Base-by-base conservation (phyloP, 768 basidiomycete genomes). In the Suillus luteus region DNA sequence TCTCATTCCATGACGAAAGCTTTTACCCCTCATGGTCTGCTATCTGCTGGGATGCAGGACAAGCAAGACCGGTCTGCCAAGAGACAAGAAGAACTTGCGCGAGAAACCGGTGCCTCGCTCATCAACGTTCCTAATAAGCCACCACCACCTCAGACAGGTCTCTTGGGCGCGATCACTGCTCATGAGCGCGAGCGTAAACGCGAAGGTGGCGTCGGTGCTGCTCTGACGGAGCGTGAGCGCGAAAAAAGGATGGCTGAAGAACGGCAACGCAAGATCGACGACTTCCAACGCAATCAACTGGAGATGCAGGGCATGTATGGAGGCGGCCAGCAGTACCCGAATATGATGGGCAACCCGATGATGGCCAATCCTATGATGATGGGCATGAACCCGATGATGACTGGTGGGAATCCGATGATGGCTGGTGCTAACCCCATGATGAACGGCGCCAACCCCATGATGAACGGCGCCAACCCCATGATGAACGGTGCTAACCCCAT, bases 51-150 rank as follows among this genome's bases (percentile, higher is more conserved):
- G 43, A 82, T 99, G 67, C 93, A 96, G 71, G 96, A 98, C 74
- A 94, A 94, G 74, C 90, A 96, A 74, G 95, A 97, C 72, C 87
- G 96, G 41, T 97, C 95, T 37, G 97, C 97, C 2, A 96, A 96
- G 76, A 85, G 90, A 60, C 95, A 98, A 71, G 96, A 99, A 74
- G 93, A 97, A 74, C 77, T 93, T 12, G 97, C 97, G 11, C 83
- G 96, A 41, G 96, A 97, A 77, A 88, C 84, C 8, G 97, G 97
- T 35, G 92, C 87, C 17, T 94, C 95, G 5, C 83, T 99, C 60
- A 89, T 99, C 79, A 96, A 96, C 73, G 93, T 99, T n/a, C 94
- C 93, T 5, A 87, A 89, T 71, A 96, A 96, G 73, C 95, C 96
- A 0, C 95, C 93, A 0, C 93, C 94, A 2, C 96, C 97, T 9